Conservation (phyloP, 495 filamentous ascomycete genomes). For the Entonaema liquescens region DNA sequence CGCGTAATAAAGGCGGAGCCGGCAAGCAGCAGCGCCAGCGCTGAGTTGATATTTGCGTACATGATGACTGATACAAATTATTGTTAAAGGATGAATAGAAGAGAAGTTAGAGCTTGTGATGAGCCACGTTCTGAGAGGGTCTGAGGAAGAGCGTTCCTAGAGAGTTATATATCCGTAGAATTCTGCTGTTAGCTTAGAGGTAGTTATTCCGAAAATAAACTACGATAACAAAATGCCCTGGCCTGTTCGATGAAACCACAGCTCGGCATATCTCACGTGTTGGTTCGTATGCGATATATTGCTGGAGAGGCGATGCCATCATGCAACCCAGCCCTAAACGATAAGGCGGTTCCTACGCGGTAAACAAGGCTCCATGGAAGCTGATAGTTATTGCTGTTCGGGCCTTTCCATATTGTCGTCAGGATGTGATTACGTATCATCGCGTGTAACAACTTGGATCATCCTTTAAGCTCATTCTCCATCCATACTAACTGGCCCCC, state of each 20-base stretch:
- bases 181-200: background rate
- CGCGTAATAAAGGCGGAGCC: slow-evolving; percentile 21
- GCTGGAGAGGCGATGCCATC: background rate
- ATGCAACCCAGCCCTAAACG: background rate
- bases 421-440: background rate
- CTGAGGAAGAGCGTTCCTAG: background rate
- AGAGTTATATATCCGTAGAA: slow-evolving; percentile 15
- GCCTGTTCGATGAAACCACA: background rate
- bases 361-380: background rate
- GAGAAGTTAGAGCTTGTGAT: slow-evolving; percentile 1
- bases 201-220: background rate
- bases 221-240: background rate
- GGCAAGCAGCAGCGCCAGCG: slow-evolving; percentile 24
- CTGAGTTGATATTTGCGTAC: slow-evolving; percentile 23
- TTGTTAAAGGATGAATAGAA: background rate
- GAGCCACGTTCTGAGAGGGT: background rate
- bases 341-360: background rate
- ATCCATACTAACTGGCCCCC: background rate
- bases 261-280: background rate
- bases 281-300: background rate
- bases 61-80: slow-evolving; percentile 5
- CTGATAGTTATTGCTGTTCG: background rate
- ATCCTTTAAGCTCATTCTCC: background rate
- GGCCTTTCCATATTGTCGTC: background rate
- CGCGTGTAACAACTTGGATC: background rate